phyloP scores from a whole-genome alignment of 106 monocot species.

The Dendrobium catenatum region DNA sequence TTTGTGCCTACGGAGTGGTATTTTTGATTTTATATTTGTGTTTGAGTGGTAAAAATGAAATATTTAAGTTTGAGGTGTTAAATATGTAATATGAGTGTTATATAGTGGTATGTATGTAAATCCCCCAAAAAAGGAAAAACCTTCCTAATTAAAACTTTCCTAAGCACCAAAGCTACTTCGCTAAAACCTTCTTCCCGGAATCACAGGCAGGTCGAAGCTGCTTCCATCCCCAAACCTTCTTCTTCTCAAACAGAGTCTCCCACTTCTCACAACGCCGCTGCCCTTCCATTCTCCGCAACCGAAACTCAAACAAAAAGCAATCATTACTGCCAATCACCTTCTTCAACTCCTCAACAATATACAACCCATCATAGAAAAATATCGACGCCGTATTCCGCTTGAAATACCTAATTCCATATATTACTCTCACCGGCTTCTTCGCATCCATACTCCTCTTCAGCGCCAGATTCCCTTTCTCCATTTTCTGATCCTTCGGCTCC shows the following conservation, averaged over 20 bases:
- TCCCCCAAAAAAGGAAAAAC: too few species aligned
- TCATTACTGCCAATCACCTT: constrained; percentile 27
- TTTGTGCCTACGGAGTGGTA: too few species aligned
- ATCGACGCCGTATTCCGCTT: constrained; percentile 6
- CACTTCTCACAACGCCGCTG: background rate
- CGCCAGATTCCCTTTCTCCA: constrained; percentile 49
- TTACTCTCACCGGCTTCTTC: constrained; percentile 45
- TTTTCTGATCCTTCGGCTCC: constrained; percentile 40
- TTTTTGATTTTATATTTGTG: too few species aligned
- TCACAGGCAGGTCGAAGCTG: background rate
- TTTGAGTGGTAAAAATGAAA: too few species aligned
- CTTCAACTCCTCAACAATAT: constrained; percentile 41
- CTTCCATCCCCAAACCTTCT: background rate
- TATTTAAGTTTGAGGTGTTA: too few species aligned
- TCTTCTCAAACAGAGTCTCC: background rate
- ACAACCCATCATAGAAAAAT: constrained; percentile 53
- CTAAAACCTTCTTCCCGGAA: background rate
- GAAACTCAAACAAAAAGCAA: constrained; percentile 33
- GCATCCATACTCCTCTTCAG: constrained; percentile 50
- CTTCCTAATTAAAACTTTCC: too few species aligned
- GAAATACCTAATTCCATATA: constrained; percentile 31
- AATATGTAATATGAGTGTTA: too few species aligned
- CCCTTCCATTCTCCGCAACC: constrained; percentile 40
- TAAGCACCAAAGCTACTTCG: too few species aligned
- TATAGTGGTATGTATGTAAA: too few species aligned